Evolutionary conservation across 2,329 filamentous ascomycete species (phyloP), one percentile per base, ranked within the genome.

Genomic region (Aspergillus ustus): DNA sequence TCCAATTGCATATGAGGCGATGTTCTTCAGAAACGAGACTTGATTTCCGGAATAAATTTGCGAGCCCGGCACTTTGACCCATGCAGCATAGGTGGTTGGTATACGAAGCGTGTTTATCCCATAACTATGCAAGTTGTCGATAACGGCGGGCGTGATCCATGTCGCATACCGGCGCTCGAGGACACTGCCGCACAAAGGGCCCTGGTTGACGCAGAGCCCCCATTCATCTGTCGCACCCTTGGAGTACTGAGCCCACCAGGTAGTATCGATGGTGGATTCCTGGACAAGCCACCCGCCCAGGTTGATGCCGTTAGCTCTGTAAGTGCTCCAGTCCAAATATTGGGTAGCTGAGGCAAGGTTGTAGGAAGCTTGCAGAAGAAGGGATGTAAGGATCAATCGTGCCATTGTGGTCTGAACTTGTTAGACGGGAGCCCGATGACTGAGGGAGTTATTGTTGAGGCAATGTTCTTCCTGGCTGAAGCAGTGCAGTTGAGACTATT

Each of bases 221-320:
- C 69, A 70, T 69, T 70, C 69, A 51, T 70, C 69, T 0, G 59
- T 28, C 4, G 66, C 68, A 7, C 63, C 63, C 34, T 50, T 51
- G 22, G 67, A 66, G 43, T 68, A 60, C 3, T 59, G 50, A 28
- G 45, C 51, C 67, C 68, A 70, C 65, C 67, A 67, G 2, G 49
- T 37, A 3, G 62, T 66, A 44, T 69, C 66, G 37, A 72, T 70
- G 43, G 66, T 70, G 20, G 63, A 66, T 52, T 70, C 65, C 52
- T 68, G 65, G 22, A 63, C 63, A 3, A 70, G 65, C 68, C 66
- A 71, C 19, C 68, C 67, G 44, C 68, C 67, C 1, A 71, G 62
- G 31, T 63, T 61, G 7, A 61, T 55, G 1, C 54, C 61, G n/a
- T 61, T 60, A 11, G 61, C 54, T 6, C 48, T 56, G 54, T 57